Base-by-base conservation (phyloP, 768 basidiomycete species). In the Infundibulicybe gibba region DNA sequence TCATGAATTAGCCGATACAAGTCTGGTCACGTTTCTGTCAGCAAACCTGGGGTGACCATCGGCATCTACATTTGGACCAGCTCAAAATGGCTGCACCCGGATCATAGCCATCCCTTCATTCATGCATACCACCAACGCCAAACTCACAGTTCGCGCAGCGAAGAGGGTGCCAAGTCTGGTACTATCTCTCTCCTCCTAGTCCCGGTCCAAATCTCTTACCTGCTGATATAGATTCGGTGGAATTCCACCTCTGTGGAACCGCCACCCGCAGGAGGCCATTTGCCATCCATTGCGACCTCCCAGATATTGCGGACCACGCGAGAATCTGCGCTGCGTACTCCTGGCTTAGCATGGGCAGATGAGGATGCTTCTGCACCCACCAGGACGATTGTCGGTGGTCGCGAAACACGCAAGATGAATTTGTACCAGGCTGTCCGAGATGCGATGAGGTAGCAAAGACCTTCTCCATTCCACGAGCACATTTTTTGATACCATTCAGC, bases 331-430 rank as follows among this genome's bases (percentile, higher is more conserved):
- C 65, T 94, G 9, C 82, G 81, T 38, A 85, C 89, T 0, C 82
- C 85, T 2, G 89, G 82, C 6, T 61, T 94, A 41, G 58, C 54
- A n/a, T 94, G 88, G 86, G 61, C 70, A 10, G 86, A 90, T 48
- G 82, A 81, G 32, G 80, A 79, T 43, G 61, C 65, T 15, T 64
- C 67, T 14, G 67, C 63, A 5, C 63, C 75, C 11, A 52, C 72
- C 41, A 67, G 63, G 37, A 67, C 68, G 32, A 73, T 80, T 33
- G 67, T 85, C 12, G 88, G 81, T 15, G 90, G 89, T 13, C 78
- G 89, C 43, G 88, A 92, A 65, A 94, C 91, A 16, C 80, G 91
- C 54, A 93, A 94, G 70, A 95, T 95, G 92, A 97, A 97, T 61
- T 71, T 86, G 54, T 97, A 93, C 64, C 94, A 97, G 61, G 90